Percentiles rank a stretch among this genome's conserved stretches.
Conservation (phyloP, 1,284 basidiomycete genomes). For the Tilletia walkeri region DNA sequence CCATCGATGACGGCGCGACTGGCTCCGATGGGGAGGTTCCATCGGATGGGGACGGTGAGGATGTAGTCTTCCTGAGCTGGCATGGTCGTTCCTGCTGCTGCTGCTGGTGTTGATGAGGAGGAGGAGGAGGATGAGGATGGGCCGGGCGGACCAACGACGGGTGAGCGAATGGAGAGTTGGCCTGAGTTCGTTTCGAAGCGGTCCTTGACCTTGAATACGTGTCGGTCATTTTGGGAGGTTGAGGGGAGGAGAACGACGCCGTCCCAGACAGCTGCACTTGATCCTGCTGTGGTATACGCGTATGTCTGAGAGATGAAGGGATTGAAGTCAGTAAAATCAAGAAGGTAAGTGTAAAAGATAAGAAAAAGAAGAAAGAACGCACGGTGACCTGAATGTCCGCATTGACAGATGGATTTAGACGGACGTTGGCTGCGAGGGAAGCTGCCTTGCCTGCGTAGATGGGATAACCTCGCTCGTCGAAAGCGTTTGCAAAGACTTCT, state of each 20-base stretch:
- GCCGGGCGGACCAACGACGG: conserved; percentile 6
- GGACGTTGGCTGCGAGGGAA: conserved; percentile 32
- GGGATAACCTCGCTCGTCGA: conserved; percentile 45
- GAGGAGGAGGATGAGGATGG: too few species aligned
- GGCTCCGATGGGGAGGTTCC: conserved; percentile 43
- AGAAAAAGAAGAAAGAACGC: conserved; percentile 10
- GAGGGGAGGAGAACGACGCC: conserved; percentile 40
- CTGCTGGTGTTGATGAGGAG: neutral
- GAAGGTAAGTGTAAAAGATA: neutral
- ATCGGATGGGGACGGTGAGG: conserved; percentile 39
- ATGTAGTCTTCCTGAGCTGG: conserved; percentile 32
- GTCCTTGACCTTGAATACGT: conserved; percentile 40
- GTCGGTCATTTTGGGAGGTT: conserved; percentile 33
- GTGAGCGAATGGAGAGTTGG: neutral
- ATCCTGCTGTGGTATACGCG: conserved; percentile 42
- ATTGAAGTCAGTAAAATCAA: neutral
- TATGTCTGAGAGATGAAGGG: conserved; percentile 28
- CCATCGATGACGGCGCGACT: conserved; percentile 44
- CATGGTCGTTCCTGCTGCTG: neutral
- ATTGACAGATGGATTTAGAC: conserved; percentile 33
- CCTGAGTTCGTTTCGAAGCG: conserved; percentile 33
- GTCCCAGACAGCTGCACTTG: conserved; percentile 47
- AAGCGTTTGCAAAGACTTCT: conserved; percentile 38
- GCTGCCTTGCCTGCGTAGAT: conserved; percentile 39
- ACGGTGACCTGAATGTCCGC: conserved; percentile 43